Percentiles rank a stretch among this genome's conserved stretches.
Evolutionary conservation across 768 basidiomycete species (phyloP).

Genomic region (Rhizopogon roseolus): DNA sequence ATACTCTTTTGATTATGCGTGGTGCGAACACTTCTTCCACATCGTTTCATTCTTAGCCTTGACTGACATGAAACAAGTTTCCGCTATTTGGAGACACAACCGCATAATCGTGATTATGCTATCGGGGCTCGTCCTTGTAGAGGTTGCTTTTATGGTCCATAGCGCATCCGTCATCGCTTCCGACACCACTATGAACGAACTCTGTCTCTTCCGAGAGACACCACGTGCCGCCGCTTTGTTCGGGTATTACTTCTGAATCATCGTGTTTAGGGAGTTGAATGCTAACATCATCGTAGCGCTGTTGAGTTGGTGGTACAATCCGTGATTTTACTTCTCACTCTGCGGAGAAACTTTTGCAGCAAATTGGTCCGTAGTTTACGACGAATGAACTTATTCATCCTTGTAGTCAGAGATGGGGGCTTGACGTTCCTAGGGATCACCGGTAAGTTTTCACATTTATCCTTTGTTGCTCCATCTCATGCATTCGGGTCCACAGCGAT

Average conservation of each 20-base stretch:
- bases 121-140: constrained; percentile 6
- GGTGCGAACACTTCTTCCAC: constrained; percentile 8
- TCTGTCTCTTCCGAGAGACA: constrained; percentile 5
- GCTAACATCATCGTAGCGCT: background rate
- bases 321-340: constrained; percentile 13
- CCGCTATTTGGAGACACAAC: constrained; percentile 10
- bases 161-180: constrained; percentile 3
- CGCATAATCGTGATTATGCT: background rate
- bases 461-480: background rate
- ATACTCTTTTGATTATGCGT: constrained; percentile 16
- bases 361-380: background rate
- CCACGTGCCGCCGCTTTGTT: constrained; percentile 5
- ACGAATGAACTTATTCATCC: background rate
- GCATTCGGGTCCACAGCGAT: no score
- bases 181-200: constrained; percentile 7
- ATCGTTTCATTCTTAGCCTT: background rate
- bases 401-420: constrained; percentile 21
- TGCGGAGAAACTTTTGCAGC: constrained; percentile 11
- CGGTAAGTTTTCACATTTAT: constrained; percentile 6
- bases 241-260: background rate
- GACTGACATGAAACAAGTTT: constrained; percentile 9
- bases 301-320: background rate
- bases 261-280: no score
- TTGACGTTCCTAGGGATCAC: constrained; percentile 9
- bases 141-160: constrained; percentile 3